Evolutionary conservation across 345 rosid species (phyloP), one percentile per base, ranked within the genome.

Genomic region (Brassica incana): DNA sequence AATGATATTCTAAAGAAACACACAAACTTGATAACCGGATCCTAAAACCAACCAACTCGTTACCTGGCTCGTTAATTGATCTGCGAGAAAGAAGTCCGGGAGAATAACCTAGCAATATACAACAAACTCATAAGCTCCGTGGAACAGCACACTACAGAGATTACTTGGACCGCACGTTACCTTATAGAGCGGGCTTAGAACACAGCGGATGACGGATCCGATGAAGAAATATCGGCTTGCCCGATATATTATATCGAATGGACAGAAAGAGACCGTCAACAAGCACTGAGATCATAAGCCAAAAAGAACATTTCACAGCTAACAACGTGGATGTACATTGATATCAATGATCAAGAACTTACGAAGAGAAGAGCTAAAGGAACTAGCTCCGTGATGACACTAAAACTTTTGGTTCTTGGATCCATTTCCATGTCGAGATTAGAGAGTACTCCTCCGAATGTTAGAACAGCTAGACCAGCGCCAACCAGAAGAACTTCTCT

Each of bases 341-440:
- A 0, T 54, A 36, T 35, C 5, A 71, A 71, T 52, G 32, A 8
- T 27, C 32, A 9, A 68, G 16, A 74, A 68, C 89, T 82, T 84
- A 93, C 98, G 6, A 78, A 15, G 69, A 93, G 85, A 68, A 93
- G 83, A 76, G 52, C 81, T 36, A 93, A 45, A 29, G 98, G 97
- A 58, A 90, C 84, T 1, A 93, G 81, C 79, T 93, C 98, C 4
- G 93, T 91, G 6, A 90, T 7, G 58, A 91, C 86, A 80, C 71
- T 18, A 52, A 84, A 93, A 69, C 84, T 81, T 72, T 82, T 64
- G n/a, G 95, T 91, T 74, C 82, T 81, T 3, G 88, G 88, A 69
- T 93, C 95, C 87, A 93, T 91, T 58, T 93, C 93, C 98, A 93
- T 88, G 74, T 93, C 95, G 54, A 93, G 84, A 83, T 93, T 87